Base-by-base conservation (phyloP, 305 asterid genomes). In the Lippia alba region DNA sequence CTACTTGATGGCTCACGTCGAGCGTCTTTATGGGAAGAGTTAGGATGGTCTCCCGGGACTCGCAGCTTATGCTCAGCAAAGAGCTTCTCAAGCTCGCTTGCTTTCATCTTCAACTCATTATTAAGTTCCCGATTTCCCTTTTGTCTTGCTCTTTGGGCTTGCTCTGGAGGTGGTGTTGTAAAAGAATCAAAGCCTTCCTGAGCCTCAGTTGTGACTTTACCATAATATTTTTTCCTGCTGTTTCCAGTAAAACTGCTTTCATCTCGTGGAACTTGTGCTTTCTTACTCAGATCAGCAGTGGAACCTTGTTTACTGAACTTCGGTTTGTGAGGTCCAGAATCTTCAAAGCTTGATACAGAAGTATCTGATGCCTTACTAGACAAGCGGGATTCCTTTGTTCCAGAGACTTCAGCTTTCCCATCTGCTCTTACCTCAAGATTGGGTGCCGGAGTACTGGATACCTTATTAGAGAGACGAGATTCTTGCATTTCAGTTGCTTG, bases 81-180 rank as follows among this genome's bases (percentile, higher is more conserved):
- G 58, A 92, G 89, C 80, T 79, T 92, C 74, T 92, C 96, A 55
- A 90, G 97, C 82, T 89, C 98, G 73, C 79, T 83, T 49, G 98
- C 97, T 78, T 92, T 92, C 81, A 87, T 30, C 85, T 88, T 80
- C 79, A 92, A 75, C 80, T 89, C 97, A 73, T 87, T 91, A 55
- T 90, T 92, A 64, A 87, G 88, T 50, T 92, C 98, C 81, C 87
- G 96, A 71, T 90, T 92, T 67, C 82, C 95, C 81, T 90, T 92
- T 64, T 79, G 97, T 66, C 88, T 86, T 79, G 16, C 81, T 78
- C 89, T 87, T 74, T 88, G 97, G 62, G 74, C 76, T 69, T 72
- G 78, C 40, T 84, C 87, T 33, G 81, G 80, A 76, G 85, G 84
- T 19, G 90, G 84, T 3, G 86, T 80, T 15, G 78, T 73, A 61